phyloP scores from a whole-genome alignment of 352 stramenopile species.

The Pythium aquatile region DNA sequence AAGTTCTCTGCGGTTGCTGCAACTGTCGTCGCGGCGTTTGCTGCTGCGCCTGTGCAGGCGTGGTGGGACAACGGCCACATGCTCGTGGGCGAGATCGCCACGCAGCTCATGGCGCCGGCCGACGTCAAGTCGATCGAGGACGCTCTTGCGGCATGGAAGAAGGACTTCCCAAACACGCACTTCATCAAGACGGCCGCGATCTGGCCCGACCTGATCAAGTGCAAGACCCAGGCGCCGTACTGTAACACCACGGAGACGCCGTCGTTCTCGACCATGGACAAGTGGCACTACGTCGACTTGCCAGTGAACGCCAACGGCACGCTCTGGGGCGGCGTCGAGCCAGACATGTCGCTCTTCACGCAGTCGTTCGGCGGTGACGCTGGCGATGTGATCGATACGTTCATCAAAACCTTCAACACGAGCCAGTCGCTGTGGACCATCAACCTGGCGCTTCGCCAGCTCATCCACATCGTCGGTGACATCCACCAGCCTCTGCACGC shows the following conservation, averaged over 20 bases:
- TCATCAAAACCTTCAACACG: conserved; percentile 48
- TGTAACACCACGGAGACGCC: conserved; percentile 27
- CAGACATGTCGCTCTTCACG: conserved; percentile 46
- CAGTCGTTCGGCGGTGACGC: conserved; percentile 52
- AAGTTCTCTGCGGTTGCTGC: conserved; percentile 9
- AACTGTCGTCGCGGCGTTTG: conserved; percentile 8
- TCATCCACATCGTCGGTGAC: conserved; percentile 73
- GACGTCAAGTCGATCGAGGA: conserved; percentile 29
- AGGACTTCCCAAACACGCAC: conserved; percentile 34
- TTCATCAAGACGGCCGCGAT: conserved; percentile 32
- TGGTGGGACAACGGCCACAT: conserved; percentile 41
- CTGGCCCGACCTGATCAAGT: conserved; percentile 39
- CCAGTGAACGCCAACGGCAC: conserved; percentile 57
- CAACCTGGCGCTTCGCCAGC: conserved; percentile 61
- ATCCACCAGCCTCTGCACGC: conserved; percentile 64
- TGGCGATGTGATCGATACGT: conserved; percentile 43
- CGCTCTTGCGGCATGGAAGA: conserved; percentile 24
- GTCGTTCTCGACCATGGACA: conserved; percentile 49
- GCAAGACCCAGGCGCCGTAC: conserved; percentile 12
- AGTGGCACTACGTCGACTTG: conserved; percentile 75
- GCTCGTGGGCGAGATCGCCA: conserved; percentile 30
- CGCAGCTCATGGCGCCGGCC: conserved; percentile 28
- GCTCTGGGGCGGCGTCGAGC: conserved; percentile 37
- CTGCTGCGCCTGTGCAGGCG: conserved; percentile 16
- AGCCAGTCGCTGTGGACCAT: conserved; percentile 61